Conservation (phyloP, 129 eudicot species). For the Tagetes patula region DNA sequence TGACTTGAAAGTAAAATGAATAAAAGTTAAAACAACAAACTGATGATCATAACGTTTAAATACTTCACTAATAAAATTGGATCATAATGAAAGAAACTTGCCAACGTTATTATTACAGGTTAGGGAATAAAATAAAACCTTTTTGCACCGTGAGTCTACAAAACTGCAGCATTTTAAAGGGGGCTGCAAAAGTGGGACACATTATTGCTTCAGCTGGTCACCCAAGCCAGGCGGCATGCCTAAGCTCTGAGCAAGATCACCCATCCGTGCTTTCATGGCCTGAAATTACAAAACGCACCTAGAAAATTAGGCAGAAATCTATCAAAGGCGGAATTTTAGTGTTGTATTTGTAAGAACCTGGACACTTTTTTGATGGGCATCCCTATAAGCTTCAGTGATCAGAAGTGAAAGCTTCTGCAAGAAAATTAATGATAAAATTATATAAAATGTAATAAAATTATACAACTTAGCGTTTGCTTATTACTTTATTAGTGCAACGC, state of each 20-base stretch:
- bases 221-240: constrained; percentile 89
- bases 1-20: not conserved
- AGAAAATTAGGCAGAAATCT: not conserved
- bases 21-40: constrained; percentile 2
- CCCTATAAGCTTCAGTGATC: constrained; percentile 85
- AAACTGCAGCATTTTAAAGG: constrained; percentile 38
- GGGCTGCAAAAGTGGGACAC: constrained; percentile 16
- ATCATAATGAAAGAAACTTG: not conserved
- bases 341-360: constrained; percentile 34
- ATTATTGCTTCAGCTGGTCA: constrained; percentile 65
- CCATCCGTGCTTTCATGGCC: constrained; percentile 97
- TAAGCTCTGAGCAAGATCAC: constrained; percentile 86
- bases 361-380: constrained; percentile 88
- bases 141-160: constrained; percentile 37
- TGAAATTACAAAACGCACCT: constrained; percentile 25
- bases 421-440: not conserved
- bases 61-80: not conserved
- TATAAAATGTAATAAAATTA: not conserved
- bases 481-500: not conserved
- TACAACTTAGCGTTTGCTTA: not conserved
- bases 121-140: constrained; percentile 20
- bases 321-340: not conserved
- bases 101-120: constrained; percentile 10
- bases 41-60: not conserved
- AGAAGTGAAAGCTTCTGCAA: constrained; percentile 77